These are phyloP conservation scores for Aureobasidium lini DNA, from an alignment of 2,329 filamentous ascomycete genomes.

Conservation along the genomic window DNA sequence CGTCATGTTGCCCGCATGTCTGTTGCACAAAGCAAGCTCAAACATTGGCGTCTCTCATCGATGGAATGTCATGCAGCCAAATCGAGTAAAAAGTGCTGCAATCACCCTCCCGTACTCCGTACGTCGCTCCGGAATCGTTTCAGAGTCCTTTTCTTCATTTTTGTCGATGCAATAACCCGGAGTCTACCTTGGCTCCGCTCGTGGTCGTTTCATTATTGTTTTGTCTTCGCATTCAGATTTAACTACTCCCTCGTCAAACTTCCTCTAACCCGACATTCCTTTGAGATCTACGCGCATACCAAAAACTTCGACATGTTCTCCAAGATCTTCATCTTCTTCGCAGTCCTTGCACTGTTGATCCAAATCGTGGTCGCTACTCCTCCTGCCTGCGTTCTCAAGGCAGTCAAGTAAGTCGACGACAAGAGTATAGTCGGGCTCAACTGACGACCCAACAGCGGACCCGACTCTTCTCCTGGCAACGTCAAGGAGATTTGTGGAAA, in stretches of 20 bases:
- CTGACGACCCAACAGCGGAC: slow-evolving; percentile 20
- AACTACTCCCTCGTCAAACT: too few species aligned
- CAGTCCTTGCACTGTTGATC: slow-evolving; percentile 38
- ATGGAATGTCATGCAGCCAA: slow-evolving; percentile 5
- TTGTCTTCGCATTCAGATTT: neutral
- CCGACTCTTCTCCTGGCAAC: slow-evolving; percentile 25
- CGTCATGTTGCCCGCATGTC: too few species aligned
- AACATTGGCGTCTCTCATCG: neutral
- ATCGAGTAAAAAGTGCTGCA: neutral
- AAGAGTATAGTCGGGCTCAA: neutral
- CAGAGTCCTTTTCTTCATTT: neutral
- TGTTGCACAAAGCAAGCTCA: slow-evolving; percentile 7
- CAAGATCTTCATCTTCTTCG: slow-evolving; percentile 36
- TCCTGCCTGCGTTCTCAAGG: slow-evolving; percentile 44
- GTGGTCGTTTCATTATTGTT: neutral
- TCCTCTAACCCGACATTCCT: neutral
- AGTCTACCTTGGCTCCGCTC: neutral
- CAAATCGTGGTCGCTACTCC: slow-evolving; percentile 35
- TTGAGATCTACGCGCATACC: neutral
- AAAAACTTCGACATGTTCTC: slow-evolving; percentile 34
- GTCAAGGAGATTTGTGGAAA: slow-evolving; percentile 27
- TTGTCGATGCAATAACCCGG: neutral
- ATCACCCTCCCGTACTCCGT: neutral
- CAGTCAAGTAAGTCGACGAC: slow-evolving; percentile 38
- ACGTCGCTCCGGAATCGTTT: neutral